phyloP scores from a whole-genome alignment of 2,329 filamentous ascomycete genomes.

The Talaromyces piceae region DNA sequence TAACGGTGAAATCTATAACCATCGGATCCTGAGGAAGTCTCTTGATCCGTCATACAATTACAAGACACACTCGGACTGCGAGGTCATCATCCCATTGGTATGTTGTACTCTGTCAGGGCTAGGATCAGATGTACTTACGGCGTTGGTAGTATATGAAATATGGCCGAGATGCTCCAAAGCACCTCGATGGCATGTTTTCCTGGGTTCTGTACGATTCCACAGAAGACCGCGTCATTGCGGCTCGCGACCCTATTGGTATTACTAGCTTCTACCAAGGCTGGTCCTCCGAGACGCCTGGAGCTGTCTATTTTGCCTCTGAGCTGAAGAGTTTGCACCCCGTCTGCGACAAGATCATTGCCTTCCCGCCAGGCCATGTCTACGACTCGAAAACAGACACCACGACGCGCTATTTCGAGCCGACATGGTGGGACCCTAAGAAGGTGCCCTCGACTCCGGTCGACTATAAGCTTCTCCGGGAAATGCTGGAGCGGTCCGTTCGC shows the following conservation, averaged over 20 bases:
- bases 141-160: constrained; percentile 72
- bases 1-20: constrained; percentile 99
- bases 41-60: constrained; percentile 83
- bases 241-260: constrained; percentile 92
- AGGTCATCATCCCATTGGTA: constrained; percentile 96
- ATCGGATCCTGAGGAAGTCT: constrained; percentile 83
- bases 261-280: constrained; percentile 97
- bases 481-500: constrained; percentile 82
- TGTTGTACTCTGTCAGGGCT: constrained; percentile 20
- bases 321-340: constrained; percentile 87
- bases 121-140: not conserved
- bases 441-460: constrained; percentile 76
- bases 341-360: constrained; percentile 89
- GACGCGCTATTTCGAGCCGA: constrained; percentile 83
- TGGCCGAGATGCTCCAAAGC: constrained; percentile 83
- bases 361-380: constrained; percentile 92
- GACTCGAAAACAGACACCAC: constrained; percentile 84
- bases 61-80: constrained; percentile 98
- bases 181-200: constrained; percentile 98
- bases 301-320: constrained; percentile 95
- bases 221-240: constrained; percentile 84
- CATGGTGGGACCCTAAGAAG: constrained; percentile 79
- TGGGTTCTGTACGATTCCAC: constrained; percentile 97
- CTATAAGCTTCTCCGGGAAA: constrained; percentile 70
- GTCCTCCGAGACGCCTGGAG: constrained; percentile 70